Evolutionary conservation across 306 rosid genomes (phyloP), one percentile per base, ranked within the genome.

Genomic region (Astragalus membranaceus): DNA sequence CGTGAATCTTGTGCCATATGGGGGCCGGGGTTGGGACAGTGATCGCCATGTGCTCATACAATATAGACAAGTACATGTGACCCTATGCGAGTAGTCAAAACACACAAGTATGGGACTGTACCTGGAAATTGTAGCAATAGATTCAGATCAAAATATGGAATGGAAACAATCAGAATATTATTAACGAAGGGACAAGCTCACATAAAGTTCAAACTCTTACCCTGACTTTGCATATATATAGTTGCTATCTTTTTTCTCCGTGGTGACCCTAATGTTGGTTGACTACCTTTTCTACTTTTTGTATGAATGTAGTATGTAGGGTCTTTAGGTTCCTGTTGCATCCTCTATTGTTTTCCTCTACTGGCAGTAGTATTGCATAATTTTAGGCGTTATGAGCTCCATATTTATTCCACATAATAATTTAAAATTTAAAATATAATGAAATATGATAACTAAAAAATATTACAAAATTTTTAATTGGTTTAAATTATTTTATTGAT

Each of bases 1-100:
- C 17, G 42, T 50, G 67, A 47, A 35, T 15, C 64, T 62, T 54
- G 64, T 54, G 49, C 15, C 52, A 37, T 51, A 75, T 57, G 72
- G 73, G 53, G 17, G 14, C 7, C 48, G 30, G 67, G 59, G 7
- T 7, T 44, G 54, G 11, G 54, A 51, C 23, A 44, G 37, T 60
- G 72, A 51, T 60, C 14, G 10, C 80, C 80, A 76, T 76, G 78
- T 76, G 80, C 59, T 23, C 17, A n/a, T 75, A 67, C 5, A 15
- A 72, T 16, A 43, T 16, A 42, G 81, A 76, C 80, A 78, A 63
- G 7, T 36, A 46, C 85, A 80, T 69, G 80, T 77, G 82, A 64
- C 70, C 26, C 65, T 48, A 48, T 58, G 33, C 20, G 35, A 58
- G 49, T 9, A 26, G 43, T 75, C 81, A 55, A 47, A 63, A 55